A percentile compares a stretch with the other conserved stretches of the same genome.
Conservation (phyloP, 176 grass and related monocot genomes). For the Saccharum spontaneum region DNA sequence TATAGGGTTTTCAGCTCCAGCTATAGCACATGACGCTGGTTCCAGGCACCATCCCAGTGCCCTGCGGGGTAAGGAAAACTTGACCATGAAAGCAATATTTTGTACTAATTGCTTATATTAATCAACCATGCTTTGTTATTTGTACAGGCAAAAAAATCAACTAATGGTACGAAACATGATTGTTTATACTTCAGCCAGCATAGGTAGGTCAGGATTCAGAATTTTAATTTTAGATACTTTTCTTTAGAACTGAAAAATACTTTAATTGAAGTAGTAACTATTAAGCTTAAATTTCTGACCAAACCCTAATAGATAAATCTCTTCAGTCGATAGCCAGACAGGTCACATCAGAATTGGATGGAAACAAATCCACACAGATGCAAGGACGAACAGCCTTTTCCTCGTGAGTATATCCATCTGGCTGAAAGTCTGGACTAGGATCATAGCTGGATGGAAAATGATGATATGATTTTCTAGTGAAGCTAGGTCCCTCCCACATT, state of each 20-base stretch:
- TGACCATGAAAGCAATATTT: constrained; percentile 21
- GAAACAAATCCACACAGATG: constrained; percentile 8
- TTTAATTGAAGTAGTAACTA: background rate
- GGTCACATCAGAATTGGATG: constrained; percentile 32
- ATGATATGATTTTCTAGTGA: background rate
- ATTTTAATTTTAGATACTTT: background rate
- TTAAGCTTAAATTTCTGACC: background rate
- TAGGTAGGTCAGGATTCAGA: background rate
- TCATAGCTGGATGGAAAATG: constrained; percentile 36
- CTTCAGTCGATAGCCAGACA: constrained; percentile 1
- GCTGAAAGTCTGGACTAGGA: constrained; percentile 22
- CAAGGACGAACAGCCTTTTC: background rate
- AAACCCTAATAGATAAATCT: background rate
- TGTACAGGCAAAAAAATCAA: background rate
- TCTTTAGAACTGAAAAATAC: constrained; percentile 12
- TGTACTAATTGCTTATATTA: constrained; percentile 7
- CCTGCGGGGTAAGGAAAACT: constrained; percentile 20
- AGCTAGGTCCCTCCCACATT: constrained; percentile 14
- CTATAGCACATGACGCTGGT: constrained; percentile 18
- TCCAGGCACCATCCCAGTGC: constrained; percentile 17
- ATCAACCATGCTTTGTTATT: background rate
- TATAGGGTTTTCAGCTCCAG: constrained; percentile 36
- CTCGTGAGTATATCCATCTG: constrained; percentile 28
- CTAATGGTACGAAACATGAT: background rate
- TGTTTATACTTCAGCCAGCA: background rate